These are phyloP conservation scores for Cutaneotrichosporon cutaneum DNA, from an alignment of 1,284 basidiomycete genomes.

Conservation along the genomic window DNA sequence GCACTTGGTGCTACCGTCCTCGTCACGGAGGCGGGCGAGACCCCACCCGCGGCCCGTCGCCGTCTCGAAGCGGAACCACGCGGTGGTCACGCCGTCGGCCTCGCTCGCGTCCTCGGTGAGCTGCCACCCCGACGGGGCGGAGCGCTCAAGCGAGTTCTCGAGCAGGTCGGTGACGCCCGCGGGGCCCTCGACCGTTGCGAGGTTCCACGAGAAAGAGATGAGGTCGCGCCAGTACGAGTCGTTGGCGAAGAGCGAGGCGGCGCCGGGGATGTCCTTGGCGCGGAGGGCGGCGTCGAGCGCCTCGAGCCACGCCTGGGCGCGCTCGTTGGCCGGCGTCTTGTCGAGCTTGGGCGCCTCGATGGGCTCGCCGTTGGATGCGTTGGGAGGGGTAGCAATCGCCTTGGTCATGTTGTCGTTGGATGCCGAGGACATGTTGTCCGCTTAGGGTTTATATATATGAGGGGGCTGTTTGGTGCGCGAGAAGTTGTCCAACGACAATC, in stretches of 20 bases:
- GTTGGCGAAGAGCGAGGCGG: conserved; percentile 74
- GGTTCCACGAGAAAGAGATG: conserved; percentile 63
- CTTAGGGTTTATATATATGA: not conserved
- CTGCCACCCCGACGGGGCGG: conserved; percentile 11
- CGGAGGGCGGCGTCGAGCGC: conserved; percentile 18
- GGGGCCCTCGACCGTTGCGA: conserved; percentile 60
- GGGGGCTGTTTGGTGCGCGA: not conserved
- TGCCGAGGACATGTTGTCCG: not conserved
- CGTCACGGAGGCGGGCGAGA: conserved; percentile 39
- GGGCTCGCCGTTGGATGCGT: not conserved
- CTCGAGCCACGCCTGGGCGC: conserved; percentile 19
- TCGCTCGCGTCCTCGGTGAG: conserved; percentile 36
- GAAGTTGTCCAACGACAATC: not conserved
- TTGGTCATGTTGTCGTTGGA: conserved; percentile 14
- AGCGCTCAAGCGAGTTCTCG: conserved; percentile 9
- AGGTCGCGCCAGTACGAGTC: conserved; percentile 60
- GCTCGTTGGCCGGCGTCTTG: conserved; percentile 8
- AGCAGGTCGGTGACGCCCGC: conserved; percentile 35
- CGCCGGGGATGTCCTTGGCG: conserved; percentile 77
- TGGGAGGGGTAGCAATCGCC: conserved; percentile 1
- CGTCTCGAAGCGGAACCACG: conserved; percentile 47
- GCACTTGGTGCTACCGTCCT: conserved; percentile 60
- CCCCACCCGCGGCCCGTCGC: conserved; percentile 47
- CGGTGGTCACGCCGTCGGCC: conserved; percentile 22
- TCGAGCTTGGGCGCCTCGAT: not conserved